phyloP scores from a whole-genome alignment of 1,284 basidiomycete species.

The Puccinia polysora region DNA sequence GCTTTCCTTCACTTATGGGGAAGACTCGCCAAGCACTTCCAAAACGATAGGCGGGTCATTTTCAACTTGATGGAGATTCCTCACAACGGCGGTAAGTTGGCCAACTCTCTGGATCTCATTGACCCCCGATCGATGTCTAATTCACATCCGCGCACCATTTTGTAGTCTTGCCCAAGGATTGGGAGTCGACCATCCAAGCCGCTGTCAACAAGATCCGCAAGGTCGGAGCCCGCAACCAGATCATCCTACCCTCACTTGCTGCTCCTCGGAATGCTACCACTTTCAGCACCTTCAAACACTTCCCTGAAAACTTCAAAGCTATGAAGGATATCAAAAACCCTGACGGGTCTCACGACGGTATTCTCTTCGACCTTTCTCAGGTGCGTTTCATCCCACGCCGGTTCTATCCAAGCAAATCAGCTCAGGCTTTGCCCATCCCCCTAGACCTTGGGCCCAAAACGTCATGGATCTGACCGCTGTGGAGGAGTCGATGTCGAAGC shows the following conservation, averaged over 20 bases:
- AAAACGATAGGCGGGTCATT: constrained; percentile 7
- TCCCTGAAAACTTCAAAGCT: constrained; percentile 7
- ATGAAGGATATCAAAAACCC: constrained; percentile 20
- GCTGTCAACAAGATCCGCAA: constrained; percentile 9
- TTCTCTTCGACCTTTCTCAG: constrained; percentile 16
- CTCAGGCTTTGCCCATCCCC: neutral
- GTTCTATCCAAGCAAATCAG: neutral
- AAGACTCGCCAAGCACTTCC: constrained; percentile 8
- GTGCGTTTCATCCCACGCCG: neutral
- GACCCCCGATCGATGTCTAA: neutral
- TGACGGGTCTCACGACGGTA: constrained; percentile 16
- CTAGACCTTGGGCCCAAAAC: constrained; percentile 11
- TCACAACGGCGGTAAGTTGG: neutral
- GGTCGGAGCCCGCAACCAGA: neutral
- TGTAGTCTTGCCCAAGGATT: constrained; percentile 1
- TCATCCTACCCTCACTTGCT: neutral
- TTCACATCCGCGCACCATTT: neutral
- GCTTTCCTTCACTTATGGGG: constrained; percentile 13
- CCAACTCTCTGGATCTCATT: neutral
- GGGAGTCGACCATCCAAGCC: constrained; percentile 11
- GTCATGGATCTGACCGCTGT: neutral
- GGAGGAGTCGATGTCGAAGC: neutral
- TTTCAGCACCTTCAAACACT: constrained; percentile 11
- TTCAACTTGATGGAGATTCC: constrained; percentile 7
- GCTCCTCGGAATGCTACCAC: neutral